These are phyloP conservation scores for Ilyonectria destructans DNA, from an alignment of 2,329 filamentous ascomycete genomes.

Conservation along the genomic window DNA sequence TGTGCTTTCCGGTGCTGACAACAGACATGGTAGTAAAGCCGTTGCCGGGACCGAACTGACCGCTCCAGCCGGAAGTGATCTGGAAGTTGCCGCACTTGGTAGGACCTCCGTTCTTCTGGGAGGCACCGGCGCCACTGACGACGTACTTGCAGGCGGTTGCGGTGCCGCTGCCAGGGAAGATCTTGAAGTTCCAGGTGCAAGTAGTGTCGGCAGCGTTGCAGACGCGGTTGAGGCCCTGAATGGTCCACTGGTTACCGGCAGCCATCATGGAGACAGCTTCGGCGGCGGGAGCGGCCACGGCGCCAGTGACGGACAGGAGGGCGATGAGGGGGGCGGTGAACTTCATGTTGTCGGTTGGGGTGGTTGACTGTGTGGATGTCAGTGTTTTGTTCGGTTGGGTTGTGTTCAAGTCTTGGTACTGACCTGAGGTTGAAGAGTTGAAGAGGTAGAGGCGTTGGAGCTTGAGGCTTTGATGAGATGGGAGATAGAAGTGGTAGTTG, in stretches of 20 bases:
- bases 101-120: constrained; percentile 57
- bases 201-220: constrained; percentile 57
- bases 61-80: constrained; percentile 69
- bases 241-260: constrained; percentile 58
- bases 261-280: constrained; percentile 59
- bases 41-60: constrained; percentile 66
- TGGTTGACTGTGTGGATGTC: neutral
- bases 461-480: neutral
- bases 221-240: constrained; percentile 57
- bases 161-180: constrained; percentile 62
- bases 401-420: neutral
- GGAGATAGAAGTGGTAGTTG: neutral
- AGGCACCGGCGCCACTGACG: constrained; percentile 54
- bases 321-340: constrained; percentile 57
- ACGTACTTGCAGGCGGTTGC: constrained; percentile 47
- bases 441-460: neutral
- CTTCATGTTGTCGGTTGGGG: constrained; percentile 57
- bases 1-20: constrained; percentile 59
- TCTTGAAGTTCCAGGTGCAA: constrained; percentile 63
- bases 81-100: constrained; percentile 65
- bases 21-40: constrained; percentile 71
- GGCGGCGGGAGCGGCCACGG: constrained; percentile 54
- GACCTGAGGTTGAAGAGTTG: neutral
- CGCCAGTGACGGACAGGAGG: constrained; percentile 51
- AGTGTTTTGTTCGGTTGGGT: neutral